Evolutionary conservation across 345 rosid species (phyloP).

Genomic region (Hypericum perforatum): DNA sequence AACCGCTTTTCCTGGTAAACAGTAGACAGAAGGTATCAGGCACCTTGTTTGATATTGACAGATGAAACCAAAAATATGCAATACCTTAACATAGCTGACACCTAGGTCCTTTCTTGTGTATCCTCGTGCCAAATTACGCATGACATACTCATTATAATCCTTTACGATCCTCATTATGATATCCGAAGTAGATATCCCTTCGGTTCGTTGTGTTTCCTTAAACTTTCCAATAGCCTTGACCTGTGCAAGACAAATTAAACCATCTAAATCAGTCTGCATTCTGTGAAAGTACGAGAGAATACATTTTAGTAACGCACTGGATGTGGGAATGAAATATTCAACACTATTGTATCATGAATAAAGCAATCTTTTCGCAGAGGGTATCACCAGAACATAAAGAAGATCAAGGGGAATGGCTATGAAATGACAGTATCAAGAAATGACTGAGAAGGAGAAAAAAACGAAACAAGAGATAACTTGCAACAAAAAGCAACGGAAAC

Average conservation of each 20-base stretch:
- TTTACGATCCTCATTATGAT: slow-evolving; percentile 62
- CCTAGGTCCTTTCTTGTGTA: slow-evolving; percentile 61
- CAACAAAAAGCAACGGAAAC: too few species aligned
- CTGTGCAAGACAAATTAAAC: slow-evolving; percentile 13
- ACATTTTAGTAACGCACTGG: neutral
- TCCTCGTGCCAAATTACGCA: slow-evolving; percentile 63
- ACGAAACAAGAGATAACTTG: too few species aligned
- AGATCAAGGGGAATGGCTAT: too few species aligned
- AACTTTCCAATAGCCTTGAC: slow-evolving; percentile 49
- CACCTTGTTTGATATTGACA: neutral
- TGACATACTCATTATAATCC: slow-evolving; percentile 62
- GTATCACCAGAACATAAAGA: too few species aligned
- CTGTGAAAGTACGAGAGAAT: neutral
- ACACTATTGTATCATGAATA: too few species aligned
- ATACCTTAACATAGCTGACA: slow-evolving; percentile 62
- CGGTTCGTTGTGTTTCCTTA: slow-evolving; percentile 58
- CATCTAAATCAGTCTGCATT: neutral
- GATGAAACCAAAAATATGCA: neutral
- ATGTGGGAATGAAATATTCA: neutral
- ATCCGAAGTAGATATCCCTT: slow-evolving; percentile 68
- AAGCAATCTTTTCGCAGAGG: too few species aligned
- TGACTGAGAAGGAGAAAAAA: too few species aligned
- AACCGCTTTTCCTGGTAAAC: slow-evolving; percentile 50
- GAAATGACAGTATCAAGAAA: too few species aligned
- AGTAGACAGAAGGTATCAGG: neutral